phyloP scores from a whole-genome alignment of 2,329 filamentous ascomycete species.

The Epichloe aotearoae region DNA sequence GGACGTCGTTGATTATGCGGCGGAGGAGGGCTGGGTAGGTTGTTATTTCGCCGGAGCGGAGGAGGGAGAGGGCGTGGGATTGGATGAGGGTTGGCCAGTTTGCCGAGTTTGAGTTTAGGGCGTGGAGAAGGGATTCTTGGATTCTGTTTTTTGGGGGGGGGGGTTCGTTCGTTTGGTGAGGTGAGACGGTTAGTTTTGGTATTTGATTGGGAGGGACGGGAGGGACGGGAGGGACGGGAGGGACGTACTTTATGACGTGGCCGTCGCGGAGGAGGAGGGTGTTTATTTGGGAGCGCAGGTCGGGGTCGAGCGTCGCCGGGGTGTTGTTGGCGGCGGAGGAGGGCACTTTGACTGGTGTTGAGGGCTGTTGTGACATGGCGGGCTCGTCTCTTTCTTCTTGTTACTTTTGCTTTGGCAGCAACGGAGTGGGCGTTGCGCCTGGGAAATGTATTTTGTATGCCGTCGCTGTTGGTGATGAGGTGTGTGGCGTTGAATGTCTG shows the following conservation, averaged over 20 bases:
- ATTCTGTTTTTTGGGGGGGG: conserved; percentile 39
- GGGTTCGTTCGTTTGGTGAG: neutral
- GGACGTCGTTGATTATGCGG: conserved; percentile 49
- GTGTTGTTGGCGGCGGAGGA: conserved; percentile 46
- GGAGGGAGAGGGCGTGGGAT: conserved; percentile 43
- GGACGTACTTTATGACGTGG: conserved; percentile 42
- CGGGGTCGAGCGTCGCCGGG: conserved; percentile 45
- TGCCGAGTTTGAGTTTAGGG: conserved; percentile 42
- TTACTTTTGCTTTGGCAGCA: neutral
- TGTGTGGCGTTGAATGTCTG: too few species aligned
- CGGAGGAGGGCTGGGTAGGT: conserved; percentile 49
- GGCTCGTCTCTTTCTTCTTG: neutral
- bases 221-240: conserved; percentile 5
- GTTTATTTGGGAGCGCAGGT: conserved; percentile 51
- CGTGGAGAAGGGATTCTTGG: conserved; percentile 49
- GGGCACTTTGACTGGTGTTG: conserved; percentile 50
- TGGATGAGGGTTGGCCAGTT: conserved; percentile 53
- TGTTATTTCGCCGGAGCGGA: conserved; percentile 44
- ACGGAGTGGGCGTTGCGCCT: neutral
- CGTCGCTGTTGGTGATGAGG: too few species aligned
- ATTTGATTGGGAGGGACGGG: neutral
- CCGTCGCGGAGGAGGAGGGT: conserved; percentile 43
- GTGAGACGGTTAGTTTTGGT: neutral
- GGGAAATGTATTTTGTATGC: too few species aligned
- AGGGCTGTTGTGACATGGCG: conserved; percentile 32